Evolutionary conservation across 208 protist species (phyloP).

Genomic region (Leishmania arabica): DNA sequence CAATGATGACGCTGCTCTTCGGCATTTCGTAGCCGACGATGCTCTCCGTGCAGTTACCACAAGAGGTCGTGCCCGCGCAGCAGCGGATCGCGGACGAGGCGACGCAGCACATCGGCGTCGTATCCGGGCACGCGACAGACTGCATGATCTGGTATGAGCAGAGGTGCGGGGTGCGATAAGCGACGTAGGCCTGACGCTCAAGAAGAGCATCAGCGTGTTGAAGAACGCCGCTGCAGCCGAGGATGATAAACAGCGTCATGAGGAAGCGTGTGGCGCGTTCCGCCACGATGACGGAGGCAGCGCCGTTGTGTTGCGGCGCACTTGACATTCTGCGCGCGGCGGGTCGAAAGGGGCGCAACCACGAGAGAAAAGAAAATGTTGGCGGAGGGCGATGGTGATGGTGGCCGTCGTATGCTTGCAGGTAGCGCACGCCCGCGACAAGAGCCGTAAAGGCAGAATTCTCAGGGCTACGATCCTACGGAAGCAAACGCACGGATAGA

Average conservation of each 20-base stretch:
- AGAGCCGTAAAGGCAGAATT: too few species aligned
- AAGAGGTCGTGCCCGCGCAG: conserved; percentile 29
- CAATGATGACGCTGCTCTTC: conserved; percentile 31
- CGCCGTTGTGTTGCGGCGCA: neutral
- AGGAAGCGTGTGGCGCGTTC: neutral
- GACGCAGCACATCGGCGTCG: conserved; percentile 39
- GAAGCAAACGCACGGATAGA: neutral
- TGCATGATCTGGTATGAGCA: conserved; percentile 34
- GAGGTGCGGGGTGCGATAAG: conserved; percentile 28
- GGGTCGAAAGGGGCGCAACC: neutral
- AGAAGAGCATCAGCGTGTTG: conserved; percentile 12
- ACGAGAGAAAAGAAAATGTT: neutral
- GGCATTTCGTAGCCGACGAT: conserved; percentile 41
- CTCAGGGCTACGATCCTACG: neutral
- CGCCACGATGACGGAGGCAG: neutral
- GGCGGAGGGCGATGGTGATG: neutral
- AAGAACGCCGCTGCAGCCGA: conserved; percentile 1
- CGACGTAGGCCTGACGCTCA: conserved; percentile 25
- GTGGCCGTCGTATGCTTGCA: neutral
- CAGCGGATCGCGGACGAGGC: conserved; percentile 33
- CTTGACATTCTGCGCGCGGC: neutral
- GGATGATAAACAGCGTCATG: neutral
- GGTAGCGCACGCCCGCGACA: neutral
- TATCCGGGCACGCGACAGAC: conserved; percentile 19
- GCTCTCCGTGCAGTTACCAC: conserved; percentile 27